Conservation (phyloP, 2,329 filamentous ascomycete species). For the Pseudogymnoascus sp. region DNA sequence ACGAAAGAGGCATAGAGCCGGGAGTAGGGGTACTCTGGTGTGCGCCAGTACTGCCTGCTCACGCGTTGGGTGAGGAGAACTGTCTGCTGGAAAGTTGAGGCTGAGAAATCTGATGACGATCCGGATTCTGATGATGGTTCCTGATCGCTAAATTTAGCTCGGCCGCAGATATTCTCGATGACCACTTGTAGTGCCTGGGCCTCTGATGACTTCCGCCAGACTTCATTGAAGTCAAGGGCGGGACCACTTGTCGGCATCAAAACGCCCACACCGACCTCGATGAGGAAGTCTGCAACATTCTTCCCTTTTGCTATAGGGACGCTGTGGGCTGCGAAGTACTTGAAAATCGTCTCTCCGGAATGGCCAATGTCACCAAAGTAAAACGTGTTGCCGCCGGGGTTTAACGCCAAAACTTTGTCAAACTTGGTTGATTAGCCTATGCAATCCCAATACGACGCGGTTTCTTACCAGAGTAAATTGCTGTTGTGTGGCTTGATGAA, state of each 20-base stretch:
- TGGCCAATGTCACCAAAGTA: slow-evolving; percentile 61
- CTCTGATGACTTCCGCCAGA: slow-evolving; percentile 60
- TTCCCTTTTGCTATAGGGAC: slow-evolving; percentile 50
- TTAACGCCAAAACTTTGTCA: slow-evolving; percentile 55
- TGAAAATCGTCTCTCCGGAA: slow-evolving; percentile 26
- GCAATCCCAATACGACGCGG: background rate
- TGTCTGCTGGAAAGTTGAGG: slow-evolving; percentile 53
- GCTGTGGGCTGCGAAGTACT: slow-evolving; percentile 46
- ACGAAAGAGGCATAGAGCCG: slow-evolving; percentile 61
- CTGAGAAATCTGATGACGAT: slow-evolving; percentile 51
- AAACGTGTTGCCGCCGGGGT: slow-evolving; percentile 55
- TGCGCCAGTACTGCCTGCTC: slow-evolving; percentile 67
- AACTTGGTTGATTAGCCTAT: slow-evolving; percentile 32
- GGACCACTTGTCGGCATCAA: slow-evolving; percentile 43
- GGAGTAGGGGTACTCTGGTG: slow-evolving; percentile 67
- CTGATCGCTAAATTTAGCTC: background rate
- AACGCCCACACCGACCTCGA: slow-evolving; percentile 54
- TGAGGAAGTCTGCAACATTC: slow-evolving; percentile 58
- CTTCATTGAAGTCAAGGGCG: slow-evolving; percentile 62
- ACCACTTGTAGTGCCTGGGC: slow-evolving; percentile 50
- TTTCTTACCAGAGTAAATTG: background rate
- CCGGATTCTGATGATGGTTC: background rate
- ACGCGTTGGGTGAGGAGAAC: slow-evolving; percentile 58
- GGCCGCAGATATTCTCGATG: slow-evolving; percentile 41
- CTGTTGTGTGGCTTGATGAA: slow-evolving; percentile 45